These are phyloP conservation scores for Candolleomyces efflorescens DNA, from an alignment of 768 basidiomycete species.

Conservation along the genomic window DNA sequence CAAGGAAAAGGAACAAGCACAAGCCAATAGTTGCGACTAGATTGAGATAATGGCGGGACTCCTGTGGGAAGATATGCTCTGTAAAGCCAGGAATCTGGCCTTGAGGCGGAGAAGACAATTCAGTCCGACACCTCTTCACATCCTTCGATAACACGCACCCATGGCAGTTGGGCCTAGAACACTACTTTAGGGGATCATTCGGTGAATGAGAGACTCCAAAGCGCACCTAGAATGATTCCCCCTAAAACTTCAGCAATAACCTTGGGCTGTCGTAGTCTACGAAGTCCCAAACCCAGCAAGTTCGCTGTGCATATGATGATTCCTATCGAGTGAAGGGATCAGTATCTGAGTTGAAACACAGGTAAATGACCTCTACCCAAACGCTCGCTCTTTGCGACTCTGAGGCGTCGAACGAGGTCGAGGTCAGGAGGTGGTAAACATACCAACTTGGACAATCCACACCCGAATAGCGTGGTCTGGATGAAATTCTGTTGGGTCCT, in stretches of 20 bases:
- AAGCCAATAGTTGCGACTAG: slow-evolving; percentile 76
- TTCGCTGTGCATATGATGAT: slow-evolving; percentile 83
- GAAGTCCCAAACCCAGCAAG: slow-evolving; percentile 58
- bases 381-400: too few relatives aligned
- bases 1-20: slow-evolving; percentile 75
- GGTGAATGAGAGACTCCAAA: too few relatives aligned
- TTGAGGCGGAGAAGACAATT: too few relatives aligned
- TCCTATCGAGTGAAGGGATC: slow-evolving; percentile 32
- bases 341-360: neutral
- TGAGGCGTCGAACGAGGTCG: too few relatives aligned
- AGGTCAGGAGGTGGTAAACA: slow-evolving; percentile 8
- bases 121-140: too few relatives aligned
- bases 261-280: slow-evolving; percentile 78
- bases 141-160: slow-evolving; percentile 10
- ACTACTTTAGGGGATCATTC: too few relatives aligned
- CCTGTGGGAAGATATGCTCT: slow-evolving; percentile 51
- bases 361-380: neutral
- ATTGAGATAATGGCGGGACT: slow-evolving; percentile 52
- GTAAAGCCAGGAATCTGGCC: slow-evolving; percentile 66
- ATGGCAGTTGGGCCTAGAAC: slow-evolving; percentile 74
- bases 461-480: slow-evolving; percentile 62
- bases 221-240: slow-evolving; percentile 45
- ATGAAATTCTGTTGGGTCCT: slow-evolving; percentile 64
- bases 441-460: slow-evolving; percentile 77
- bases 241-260: slow-evolving; percentile 93